Evolutionary conservation across 495 filamentous ascomycete genomes (phyloP), one percentile per base, ranked within the genome.

Genomic region (Staphylotrichum longicolle): DNA sequence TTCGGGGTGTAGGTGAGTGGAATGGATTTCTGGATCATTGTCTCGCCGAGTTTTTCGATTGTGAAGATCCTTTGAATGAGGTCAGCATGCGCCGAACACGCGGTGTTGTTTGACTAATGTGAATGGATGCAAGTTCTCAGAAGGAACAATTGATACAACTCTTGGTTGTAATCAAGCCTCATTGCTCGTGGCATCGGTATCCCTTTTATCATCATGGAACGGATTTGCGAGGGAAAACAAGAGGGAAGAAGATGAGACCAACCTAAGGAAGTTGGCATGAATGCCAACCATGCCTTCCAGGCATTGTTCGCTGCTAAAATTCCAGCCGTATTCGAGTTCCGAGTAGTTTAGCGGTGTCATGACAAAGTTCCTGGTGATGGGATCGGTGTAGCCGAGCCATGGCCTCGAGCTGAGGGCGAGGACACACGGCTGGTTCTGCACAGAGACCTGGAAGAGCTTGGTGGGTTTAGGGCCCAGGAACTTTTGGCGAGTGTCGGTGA

Each of bases 251-350:
- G n/a, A 12, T 1, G 9, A 3, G 54, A 85, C 90, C 73, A 83
- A 95, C 91, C 91, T 80, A 20, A 99, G 79, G 72, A 89, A 95
- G 69, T 92, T 86, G 34, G 86, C 91, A 73, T 96, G 90, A 56
- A 99, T 93, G 56, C 92, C 93, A 41, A 98, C 93, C 88, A 99
- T 93, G 30, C 94, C 93, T 74, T 96, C 92, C 12, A 86, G 80
- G 64, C 91, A 95, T 68, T 94, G 88, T 74, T 96, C 91, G 67
- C 91, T 96, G 67, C 88, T 94, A 66, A 99, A 97, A 66, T 89
- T 96, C 87, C 92, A 96, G 27, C 90, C 93, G 80, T 90, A 96
- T 69, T 96, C 91, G 7, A 99, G 80, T n/a, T 85, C 87, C 34
- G 83, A 83, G 66, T 96, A 96, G 67, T 89, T 88, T 42, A 99